Evolutionary conservation across 345 rosid genomes (phyloP).

Genomic region (Hibiscus mutabilis): DNA sequence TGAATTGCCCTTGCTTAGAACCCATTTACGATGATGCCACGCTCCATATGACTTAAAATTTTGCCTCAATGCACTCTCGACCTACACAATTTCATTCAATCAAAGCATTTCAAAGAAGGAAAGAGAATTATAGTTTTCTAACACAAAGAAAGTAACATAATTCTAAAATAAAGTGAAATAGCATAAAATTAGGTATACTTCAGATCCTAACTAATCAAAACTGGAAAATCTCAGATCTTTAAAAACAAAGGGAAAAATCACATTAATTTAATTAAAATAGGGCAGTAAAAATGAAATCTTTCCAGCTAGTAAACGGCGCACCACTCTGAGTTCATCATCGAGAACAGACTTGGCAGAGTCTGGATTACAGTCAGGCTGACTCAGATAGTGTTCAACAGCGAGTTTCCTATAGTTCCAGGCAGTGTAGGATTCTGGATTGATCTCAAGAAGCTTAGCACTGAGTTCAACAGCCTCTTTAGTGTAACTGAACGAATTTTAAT

Average conservation of each 20-base stretch:
- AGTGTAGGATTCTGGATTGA: constrained; percentile 78
- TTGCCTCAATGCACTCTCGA: constrained; percentile 66
- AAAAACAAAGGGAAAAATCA: neutral
- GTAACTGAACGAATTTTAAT: constrained; percentile 38
- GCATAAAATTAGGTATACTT: neutral
- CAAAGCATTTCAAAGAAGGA: neutral
- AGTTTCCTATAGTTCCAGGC: constrained; percentile 94
- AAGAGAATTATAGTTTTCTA: neutral
- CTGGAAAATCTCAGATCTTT: neutral
- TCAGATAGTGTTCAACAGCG: constrained; percentile 50
- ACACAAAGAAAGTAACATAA: neutral
- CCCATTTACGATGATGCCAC: constrained; percentile 97
- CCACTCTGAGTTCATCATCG: constrained; percentile 68
- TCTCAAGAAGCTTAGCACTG: constrained; percentile 76
- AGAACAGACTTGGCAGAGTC: constrained; percentile 40
- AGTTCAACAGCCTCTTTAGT: constrained; percentile 66
- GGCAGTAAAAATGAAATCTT: neutral
- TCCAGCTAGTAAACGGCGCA: constrained; percentile 7
- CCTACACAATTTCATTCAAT: constrained; percentile 35
- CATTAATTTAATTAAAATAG: neutral
- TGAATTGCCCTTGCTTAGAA: constrained; percentile 68
- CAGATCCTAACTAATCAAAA: neutral
- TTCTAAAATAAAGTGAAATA: neutral
- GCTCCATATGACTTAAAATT: constrained; percentile 88
- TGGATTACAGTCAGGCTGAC: constrained; percentile 34